Percentiles rank a stretch among this genome's conserved stretches.
These are phyloP conservation scores for Geum urbanum DNA, from an alignment of 306 rosid species.

Conservation along the genomic window DNA sequence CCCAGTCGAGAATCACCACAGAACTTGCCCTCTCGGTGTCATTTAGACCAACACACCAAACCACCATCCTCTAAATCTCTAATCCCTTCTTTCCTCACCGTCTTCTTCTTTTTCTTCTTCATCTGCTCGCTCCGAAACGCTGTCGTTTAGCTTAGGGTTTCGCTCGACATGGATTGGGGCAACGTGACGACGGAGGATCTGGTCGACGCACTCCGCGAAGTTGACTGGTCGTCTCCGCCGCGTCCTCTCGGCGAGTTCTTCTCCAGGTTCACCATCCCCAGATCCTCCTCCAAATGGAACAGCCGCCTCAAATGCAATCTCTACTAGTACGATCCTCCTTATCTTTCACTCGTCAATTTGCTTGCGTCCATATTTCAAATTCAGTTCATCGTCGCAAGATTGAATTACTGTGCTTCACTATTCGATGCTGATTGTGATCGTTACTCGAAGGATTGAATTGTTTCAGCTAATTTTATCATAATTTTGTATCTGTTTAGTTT, in stretches of 20 bases:
- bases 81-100: background rate
- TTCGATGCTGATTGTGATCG: background rate
- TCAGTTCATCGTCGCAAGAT: background rate
- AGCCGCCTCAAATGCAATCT: conserved; percentile 99
- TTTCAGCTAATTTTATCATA: background rate
- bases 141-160: conserved; percentile 11
- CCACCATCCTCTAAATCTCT: background rate
- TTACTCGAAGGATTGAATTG: background rate
- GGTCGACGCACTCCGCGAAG: conserved; percentile 94
- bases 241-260: conserved; percentile 92
- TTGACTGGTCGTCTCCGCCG: conserved; percentile 98
- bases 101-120: background rate
- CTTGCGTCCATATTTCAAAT: background rate
- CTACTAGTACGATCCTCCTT: conserved; percentile 61
- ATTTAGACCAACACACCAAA: conserved; percentile 4
- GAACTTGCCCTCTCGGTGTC: background rate
- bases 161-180: conserved; percentile 83
- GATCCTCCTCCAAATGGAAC: conserved; percentile 80
- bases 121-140: background rate
- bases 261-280: conserved; percentile 79
- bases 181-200: conserved; percentile 97
- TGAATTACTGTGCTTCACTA: background rate
- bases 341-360: too few relatives aligned
- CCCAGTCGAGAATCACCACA: too few relatives aligned
- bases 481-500: background rate